Percentiles rank a stretch among this genome's conserved stretches.
These are phyloP conservation scores for Agrocybe pediades DNA, from an alignment of 768 basidiomycete species.

Conservation along the genomic window DNA sequence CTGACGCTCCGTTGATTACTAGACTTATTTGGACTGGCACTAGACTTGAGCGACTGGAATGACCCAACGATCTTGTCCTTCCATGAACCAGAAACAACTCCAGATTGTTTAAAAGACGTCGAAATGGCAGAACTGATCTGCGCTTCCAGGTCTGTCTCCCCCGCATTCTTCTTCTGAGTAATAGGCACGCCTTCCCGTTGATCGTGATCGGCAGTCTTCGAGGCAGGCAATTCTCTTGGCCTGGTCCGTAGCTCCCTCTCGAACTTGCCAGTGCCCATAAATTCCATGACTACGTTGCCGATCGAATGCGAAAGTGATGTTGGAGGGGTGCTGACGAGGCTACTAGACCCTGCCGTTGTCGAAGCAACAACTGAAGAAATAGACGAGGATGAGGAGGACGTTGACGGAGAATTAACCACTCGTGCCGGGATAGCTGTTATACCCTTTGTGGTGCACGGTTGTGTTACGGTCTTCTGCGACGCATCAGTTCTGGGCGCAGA, in stretches of 20 bases:
- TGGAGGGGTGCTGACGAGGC: conserved; percentile 56
- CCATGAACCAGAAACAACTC: conserved; percentile 33
- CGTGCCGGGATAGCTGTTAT: conserved; percentile 22
- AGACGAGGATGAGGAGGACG: conserved; percentile 57
- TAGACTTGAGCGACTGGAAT: conserved; percentile 38
- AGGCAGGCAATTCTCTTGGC: conserved; percentile 15
- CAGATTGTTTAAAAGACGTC: conserved; percentile 38
- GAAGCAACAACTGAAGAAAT: conserved; percentile 44
- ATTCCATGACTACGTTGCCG: conserved; percentile 42
- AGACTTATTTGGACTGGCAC: conserved; percentile 32
- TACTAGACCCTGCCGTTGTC: conserved; percentile 39
- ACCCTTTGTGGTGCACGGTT: conserved; percentile 20
- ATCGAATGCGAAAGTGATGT: conserved; percentile 55
- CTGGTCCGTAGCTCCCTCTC: conserved; percentile 25
- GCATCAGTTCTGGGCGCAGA: conserved; percentile 24
- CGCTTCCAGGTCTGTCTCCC: conserved; percentile 28
- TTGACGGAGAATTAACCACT: conserved; percentile 37
- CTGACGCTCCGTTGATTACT: conserved; percentile 26
- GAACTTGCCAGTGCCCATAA: conserved; percentile 36
- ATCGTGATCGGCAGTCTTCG: conserved; percentile 15
- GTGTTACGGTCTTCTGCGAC: conserved; percentile 18
- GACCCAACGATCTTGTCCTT: conserved; percentile 39
- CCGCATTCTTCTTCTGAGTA: conserved; percentile 34
- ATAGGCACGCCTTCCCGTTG: conserved; percentile 31
- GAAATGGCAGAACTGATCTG: conserved; percentile 35